Conservation (phyloP, 768 basidiomycete genomes). For the Leccinum pellstonianum region DNA sequence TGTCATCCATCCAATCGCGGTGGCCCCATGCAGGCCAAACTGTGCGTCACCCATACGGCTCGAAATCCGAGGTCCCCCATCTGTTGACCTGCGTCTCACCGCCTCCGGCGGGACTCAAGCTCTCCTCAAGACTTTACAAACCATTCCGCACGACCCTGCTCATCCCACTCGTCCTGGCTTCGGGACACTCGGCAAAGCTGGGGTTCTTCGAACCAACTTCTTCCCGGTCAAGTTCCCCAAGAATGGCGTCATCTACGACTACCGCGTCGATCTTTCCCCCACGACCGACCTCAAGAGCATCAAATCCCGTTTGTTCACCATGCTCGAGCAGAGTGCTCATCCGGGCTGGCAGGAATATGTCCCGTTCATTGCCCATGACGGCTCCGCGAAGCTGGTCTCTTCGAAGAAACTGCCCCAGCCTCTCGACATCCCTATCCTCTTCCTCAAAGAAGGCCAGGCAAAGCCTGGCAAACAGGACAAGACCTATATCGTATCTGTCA, state of each 20-base stretch:
- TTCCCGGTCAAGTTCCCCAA: conserved; percentile 45
- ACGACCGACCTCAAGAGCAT: conserved; percentile 37
- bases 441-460: conserved; percentile 41
- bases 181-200: conserved; percentile 39
- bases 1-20: too few species aligned
- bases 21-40: too few species aligned
- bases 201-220: conserved; percentile 50
- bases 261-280: conserved; percentile 41
- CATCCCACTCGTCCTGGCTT: conserved; percentile 49
- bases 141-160: conserved; percentile 30
- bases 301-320: conserved; percentile 39
- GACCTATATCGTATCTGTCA: conserved; percentile 40
- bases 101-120: conserved; percentile 17
- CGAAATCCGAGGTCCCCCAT: conserved; percentile 18
- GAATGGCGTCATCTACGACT: conserved; percentile 41
- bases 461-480: conserved; percentile 32
- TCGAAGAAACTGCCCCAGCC: conserved; percentile 38
- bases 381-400: conserved; percentile 42
- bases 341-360: conserved; percentile 39
- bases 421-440: conserved; percentile 33
- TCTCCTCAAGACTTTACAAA: conserved; percentile 31
- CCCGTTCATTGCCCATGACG: conserved; percentile 40
- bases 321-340: conserved; percentile 40
- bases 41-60: too few species aligned
- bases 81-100: conserved; percentile 36